Evolutionary conservation across 2,329 filamentous ascomycete species (phyloP).

Genomic region (Aspergillus carbonarius): DNA sequence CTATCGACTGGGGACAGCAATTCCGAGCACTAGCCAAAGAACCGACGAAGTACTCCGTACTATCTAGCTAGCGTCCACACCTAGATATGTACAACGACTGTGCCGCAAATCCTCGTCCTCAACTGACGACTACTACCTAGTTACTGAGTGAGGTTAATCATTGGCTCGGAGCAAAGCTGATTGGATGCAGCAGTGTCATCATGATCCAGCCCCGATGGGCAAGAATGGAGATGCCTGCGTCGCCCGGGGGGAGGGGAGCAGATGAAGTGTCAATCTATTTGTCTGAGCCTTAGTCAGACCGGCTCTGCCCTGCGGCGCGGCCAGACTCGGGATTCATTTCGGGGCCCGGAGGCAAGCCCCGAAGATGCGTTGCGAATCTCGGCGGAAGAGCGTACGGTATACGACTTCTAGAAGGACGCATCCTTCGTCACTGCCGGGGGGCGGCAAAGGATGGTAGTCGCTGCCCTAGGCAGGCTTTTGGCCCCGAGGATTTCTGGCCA

Average conservation of each 20-base stretch:
- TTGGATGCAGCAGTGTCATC: neutral
- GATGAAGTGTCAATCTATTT: neutral
- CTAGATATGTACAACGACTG: conserved; percentile 18
- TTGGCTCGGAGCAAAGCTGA: neutral
- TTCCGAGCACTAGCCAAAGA: neutral
- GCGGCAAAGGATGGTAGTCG: no score
- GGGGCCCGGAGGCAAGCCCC: neutral
- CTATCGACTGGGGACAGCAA: neutral
- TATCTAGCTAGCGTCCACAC: neutral
- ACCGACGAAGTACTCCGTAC: neutral
- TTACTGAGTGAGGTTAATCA: conserved; percentile 6
- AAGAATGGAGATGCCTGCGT: neutral
- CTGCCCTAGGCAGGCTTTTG: no score
- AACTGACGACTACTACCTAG: neutral
- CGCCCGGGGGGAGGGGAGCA: neutral
- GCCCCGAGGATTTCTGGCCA: neutral
- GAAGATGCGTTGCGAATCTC: neutral
- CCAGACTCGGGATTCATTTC: neutral
- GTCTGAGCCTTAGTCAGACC: neutral
- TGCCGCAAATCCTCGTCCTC: conserved; percentile 14
- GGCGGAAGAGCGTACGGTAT: no score
- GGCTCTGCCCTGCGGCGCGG: neutral
- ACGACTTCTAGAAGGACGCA: neutral
- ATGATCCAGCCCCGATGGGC: neutral
- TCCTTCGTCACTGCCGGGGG: neutral